These are phyloP conservation scores for Mucor irregularis DNA, from an alignment of 371 early-diverging fungal genomes.

Conservation along the genomic window DNA sequence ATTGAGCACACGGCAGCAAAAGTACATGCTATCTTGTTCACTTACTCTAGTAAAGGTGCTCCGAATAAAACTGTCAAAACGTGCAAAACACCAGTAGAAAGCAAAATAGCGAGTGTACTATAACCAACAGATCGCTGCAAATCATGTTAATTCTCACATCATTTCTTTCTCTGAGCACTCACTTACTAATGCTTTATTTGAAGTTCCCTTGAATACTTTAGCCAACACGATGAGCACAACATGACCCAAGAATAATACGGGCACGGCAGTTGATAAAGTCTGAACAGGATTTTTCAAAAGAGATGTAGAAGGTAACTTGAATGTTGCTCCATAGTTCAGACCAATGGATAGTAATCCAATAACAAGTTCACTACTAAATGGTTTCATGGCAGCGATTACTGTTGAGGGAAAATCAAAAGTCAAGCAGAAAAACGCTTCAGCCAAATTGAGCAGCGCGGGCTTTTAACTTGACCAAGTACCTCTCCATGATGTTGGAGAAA, in stretches of 20 bases:
- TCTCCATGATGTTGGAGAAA: too few relatives aligned
- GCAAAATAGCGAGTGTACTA: conserved; percentile 21
- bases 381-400: conserved; percentile 15
- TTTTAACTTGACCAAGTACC: too few relatives aligned
- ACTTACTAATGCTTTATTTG: conserved; percentile 10
- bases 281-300: conserved; percentile 42
- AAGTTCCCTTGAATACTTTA: conserved; percentile 14
- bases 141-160: too few relatives aligned
- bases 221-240: conserved; percentile 22
- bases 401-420: too few relatives aligned
- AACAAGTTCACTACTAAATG: conserved; percentile 14
- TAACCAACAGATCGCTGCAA: conserved; percentile 27
- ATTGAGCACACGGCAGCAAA: neutral
- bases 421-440: too few relatives aligned
- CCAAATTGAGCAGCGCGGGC: too few relatives aligned
- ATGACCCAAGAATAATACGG: conserved; percentile 37
- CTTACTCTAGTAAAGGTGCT: conserved; percentile 44
- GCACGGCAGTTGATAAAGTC: conserved; percentile 37
- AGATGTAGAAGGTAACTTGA: conserved; percentile 34
- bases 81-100: conserved; percentile 28
- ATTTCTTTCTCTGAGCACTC: too few relatives aligned
- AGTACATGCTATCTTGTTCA: too few relatives aligned
- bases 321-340: conserved; percentile 38
- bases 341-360: conserved; percentile 20
- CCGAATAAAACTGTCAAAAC: conserved; percentile 44